phyloP scores from a whole-genome alignment of 106 monocot genomes.

The Dioscorea dumetorum region DNA sequence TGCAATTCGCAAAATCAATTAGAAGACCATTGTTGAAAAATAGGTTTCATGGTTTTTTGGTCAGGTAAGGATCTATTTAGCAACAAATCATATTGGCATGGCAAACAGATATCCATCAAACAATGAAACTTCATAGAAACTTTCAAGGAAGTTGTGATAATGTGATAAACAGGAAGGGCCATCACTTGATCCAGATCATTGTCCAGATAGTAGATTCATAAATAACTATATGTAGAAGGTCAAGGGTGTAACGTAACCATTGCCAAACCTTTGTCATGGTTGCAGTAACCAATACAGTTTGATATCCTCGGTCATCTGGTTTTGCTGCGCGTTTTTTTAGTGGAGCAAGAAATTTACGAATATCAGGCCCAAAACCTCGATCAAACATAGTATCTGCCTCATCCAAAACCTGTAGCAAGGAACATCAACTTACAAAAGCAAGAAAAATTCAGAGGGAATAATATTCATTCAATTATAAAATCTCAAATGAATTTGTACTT shows the following conservation, averaged over 20 bases:
- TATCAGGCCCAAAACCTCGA: conserved; percentile 92
- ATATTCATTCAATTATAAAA: background rate
- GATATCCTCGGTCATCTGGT: conserved; percentile 75
- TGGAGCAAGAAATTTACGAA: conserved; percentile 86
- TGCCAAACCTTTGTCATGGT: conserved; percentile 80
- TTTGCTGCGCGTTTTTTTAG: conserved; percentile 71
- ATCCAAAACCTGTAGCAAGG: conserved; percentile 62
- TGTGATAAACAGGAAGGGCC: no score
- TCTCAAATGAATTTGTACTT: no score
- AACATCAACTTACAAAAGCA: conserved; percentile 1
- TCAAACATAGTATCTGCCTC: conserved; percentile 99
- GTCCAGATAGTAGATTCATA: no score
- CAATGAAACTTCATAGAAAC: no score
- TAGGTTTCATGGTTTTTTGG: no score
- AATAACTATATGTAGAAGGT: background rate
- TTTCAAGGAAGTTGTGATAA: no score
- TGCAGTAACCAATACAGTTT: conserved; percentile 85
- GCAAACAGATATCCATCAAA: no score
- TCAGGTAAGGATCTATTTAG: no score
- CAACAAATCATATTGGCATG: no score
- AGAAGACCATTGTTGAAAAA: no score
- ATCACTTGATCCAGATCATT: no score
- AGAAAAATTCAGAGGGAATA: background rate
- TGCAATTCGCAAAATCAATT: no score
- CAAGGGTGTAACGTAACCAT: background rate